These are phyloP conservation scores for Tricholoma matsutake DNA, from an alignment of 768 basidiomycete species.

Conservation along the genomic window DNA sequence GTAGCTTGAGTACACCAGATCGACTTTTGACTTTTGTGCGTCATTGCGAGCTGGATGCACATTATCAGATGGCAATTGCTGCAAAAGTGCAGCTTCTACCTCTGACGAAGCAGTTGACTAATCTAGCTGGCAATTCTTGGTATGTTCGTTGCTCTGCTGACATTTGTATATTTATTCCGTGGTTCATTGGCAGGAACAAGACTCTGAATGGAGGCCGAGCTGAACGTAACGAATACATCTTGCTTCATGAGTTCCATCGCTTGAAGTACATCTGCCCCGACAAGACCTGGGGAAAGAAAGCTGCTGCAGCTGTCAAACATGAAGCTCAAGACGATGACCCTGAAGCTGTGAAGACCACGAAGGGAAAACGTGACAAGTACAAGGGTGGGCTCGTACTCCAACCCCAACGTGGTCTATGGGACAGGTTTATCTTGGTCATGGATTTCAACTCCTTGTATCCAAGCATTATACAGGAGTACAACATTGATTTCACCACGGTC, in stretches of 20 bases:
- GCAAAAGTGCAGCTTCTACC: slow-evolving; percentile 92
- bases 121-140: slow-evolving; percentile 97
- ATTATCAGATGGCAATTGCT: slow-evolving; percentile 96
- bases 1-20: slow-evolving; percentile 70
- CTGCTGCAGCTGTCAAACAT: slow-evolving; percentile 42
- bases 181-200: slow-evolving; percentile 68
- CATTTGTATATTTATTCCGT: background rate
- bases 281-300: slow-evolving; percentile 83
- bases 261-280: slow-evolving; percentile 97
- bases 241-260: slow-evolving; percentile 95
- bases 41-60: slow-evolving; percentile 94
- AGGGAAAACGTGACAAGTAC: slow-evolving; percentile 88
- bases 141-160: slow-evolving; percentile 31
- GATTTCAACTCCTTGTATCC: slow-evolving; percentile 99
- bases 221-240: slow-evolving; percentile 98
- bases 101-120: slow-evolving; percentile 89
- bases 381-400: slow-evolving; percentile 98
- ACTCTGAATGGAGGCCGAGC: slow-evolving; percentile 97
- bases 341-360: slow-evolving; percentile 56
- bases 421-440: slow-evolving; percentile 97
- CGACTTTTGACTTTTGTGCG: slow-evolving; percentile 82
- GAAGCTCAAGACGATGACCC: slow-evolving; percentile 53
- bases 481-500: slow-evolving; percentile 98
- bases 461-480: slow-evolving; percentile 99
- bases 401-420: slow-evolving; percentile 94